Evolutionary conservation across 169 alveolate species (phyloP), one percentile per base, ranked within the genome.

Genomic region (Cytauxzoon felis): DNA sequence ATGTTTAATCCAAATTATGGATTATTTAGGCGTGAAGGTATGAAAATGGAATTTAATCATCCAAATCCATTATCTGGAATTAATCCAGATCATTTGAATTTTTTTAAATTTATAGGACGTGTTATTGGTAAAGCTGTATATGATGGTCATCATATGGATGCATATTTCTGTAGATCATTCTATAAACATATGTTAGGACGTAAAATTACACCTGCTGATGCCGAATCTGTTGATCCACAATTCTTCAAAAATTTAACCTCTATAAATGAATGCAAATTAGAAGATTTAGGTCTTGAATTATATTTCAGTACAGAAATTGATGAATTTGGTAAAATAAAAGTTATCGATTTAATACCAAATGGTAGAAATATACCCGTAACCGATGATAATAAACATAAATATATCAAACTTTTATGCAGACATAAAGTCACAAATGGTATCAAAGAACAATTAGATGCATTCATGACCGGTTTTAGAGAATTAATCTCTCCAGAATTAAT

Each of bases 1-100:
- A 96, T 98, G 92, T 97, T 98, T 80, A 97, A 98, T 69, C 99
- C 99, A 26, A 93, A 93, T 87, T 96, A 97, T 66, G 98, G 97
- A 33, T 81, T 94, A 42, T 95, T 94, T 80, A 81, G 93, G 36
- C 81, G 94, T 34, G 95, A 85, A 42, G 96, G 96, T 16, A 61
- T 89, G 36, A 91, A 92, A 66, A 52, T 92, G 89, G 87, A 94
- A 94, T 88, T 96, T 81, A 91, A 92, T 85, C 96, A 95, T 66
- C 99, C 99, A 41, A 94, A 95, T 58, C 98, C 99, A 21, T 90
- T 93, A 54, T 91, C 97, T 24, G 85, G 93, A 62, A 87, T 95
- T 45, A 93, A 96, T 78, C 93, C 95, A 3, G 98, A 97, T 51
- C 99, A 97, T 81, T 85, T 95, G 57, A 89, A 89, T 72, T 97